Percentiles rank a stretch among this genome's conserved stretches.
Evolutionary conservation across 768 basidiomycete genomes (phyloP).

Genomic region (Leccinum sublutescens): DNA sequence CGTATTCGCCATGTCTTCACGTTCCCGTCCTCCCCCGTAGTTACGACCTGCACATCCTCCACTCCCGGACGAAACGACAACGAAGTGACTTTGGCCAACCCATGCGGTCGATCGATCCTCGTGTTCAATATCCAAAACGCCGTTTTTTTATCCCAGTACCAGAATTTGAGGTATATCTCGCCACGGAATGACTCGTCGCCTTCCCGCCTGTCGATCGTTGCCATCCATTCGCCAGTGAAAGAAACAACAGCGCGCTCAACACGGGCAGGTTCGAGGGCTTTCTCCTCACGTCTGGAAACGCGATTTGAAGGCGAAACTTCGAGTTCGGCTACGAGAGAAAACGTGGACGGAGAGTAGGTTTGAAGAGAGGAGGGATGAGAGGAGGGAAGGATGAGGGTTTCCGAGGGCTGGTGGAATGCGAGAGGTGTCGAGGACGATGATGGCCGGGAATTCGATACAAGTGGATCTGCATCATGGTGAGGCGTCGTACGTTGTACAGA

Average conservation of each 20-base stretch:
- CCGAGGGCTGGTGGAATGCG: constrained; percentile 69
- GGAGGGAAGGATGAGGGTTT: constrained; percentile 82
- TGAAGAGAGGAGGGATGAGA: constrained; percentile 97
- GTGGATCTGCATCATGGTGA: constrained; percentile 33
- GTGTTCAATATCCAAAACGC: constrained; percentile 78
- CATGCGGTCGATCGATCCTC: constrained; percentile 87
- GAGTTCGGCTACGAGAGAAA: constrained; percentile 76
- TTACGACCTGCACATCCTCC: constrained; percentile 52
- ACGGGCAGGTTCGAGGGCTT: constrained; percentile 66
- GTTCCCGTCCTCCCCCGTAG: constrained; percentile 69
- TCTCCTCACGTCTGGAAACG: constrained; percentile 78
- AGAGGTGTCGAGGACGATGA: constrained; percentile 57
- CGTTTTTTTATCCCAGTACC: constrained; percentile 74
- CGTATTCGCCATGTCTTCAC: constrained; percentile 83
- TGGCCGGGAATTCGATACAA: constrained; percentile 32
- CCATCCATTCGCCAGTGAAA: constrained; percentile 82
- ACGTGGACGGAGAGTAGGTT: constrained; percentile 73
- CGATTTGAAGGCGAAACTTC: constrained; percentile 94
- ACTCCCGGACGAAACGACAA: constrained; percentile 64
- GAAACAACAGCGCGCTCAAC: constrained; percentile 73
- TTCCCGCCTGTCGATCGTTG: constrained; percentile 77
- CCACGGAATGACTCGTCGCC: constrained; percentile 62
- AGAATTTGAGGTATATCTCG: constrained; percentile 85
- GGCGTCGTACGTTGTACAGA: background rate
- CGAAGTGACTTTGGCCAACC: constrained; percentile 55